Evolutionary conservation across 352 stramenopile genomes (phyloP), one percentile per base, ranked within the genome.

Genomic region (Saprolegnia parasitica): DNA sequence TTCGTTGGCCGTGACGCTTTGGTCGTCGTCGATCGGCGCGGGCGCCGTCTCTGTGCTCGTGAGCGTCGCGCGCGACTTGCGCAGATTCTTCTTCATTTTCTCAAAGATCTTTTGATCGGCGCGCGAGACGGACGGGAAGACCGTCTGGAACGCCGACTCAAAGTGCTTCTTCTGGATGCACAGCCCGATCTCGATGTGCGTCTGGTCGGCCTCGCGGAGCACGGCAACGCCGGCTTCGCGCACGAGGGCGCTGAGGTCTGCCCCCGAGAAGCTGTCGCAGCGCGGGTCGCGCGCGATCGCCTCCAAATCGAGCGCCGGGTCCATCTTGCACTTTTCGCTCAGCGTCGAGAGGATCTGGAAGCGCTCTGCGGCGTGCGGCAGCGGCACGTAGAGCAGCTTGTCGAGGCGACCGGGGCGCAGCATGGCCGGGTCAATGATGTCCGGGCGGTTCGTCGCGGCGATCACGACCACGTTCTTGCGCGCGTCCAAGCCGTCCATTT

Each of bases 381-480:
- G 80, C 23, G 97, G 95, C 55, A 99, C 97, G 78, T 99, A 99
- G 0, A 99, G 79, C 16, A 99, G 81, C 74, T 99, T 99, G 76
- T 99, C 98, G 10, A 99, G 81, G 45, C 98, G 92, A 5, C 97
- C 97, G 58, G 98, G 98, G 71, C 98, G 86, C 65, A 99, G 83
- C 96, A 99, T 99, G 45, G 97, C 98, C 20, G 97, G 95, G 78
- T 99, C 98, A 71, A 99, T 99, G 54, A 99, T 97, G 72, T 99
- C 98, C 0, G 97, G 97, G 26, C 96, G 87, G 75, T 98, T 98
- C 37, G 93, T 98, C 6, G 93, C 93, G 0, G 91, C 93, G 58
- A 98, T 97, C 18, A 99, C 94, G 79, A 99, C 99, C 21, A 99
- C 95, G 74, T 96, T 98, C 32, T 91, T 89, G 13, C 97, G 87